Evolutionary conservation across 2,329 filamentous ascomycete species (phyloP).

Genomic region (Fusarium bulbicola): DNA sequence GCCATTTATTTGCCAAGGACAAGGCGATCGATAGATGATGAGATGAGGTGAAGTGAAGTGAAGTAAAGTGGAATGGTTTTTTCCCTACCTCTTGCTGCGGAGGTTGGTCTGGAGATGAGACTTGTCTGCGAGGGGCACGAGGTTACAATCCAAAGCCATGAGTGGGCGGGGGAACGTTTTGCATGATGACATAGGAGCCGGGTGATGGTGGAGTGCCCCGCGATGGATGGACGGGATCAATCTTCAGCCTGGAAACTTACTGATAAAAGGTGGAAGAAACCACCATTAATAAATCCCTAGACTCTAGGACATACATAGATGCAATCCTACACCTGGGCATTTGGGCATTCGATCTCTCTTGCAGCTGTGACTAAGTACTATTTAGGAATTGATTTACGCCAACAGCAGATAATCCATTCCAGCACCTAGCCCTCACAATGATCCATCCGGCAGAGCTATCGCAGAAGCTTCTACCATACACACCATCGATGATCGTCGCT

Average conservation of each 20-base stretch:
- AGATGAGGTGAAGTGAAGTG: background rate
- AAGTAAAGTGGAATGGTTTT: slow-evolving; percentile 30
- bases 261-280: background rate
- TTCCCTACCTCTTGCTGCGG: background rate
- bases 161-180: slow-evolving; percentile 27
- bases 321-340: background rate
- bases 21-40: slow-evolving; percentile 20
- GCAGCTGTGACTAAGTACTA: background rate
- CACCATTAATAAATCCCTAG: background rate
- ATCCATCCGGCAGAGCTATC: slow-evolving; percentile 12
- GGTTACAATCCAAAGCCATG: slow-evolving; percentile 22
- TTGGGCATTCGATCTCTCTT: background rate
- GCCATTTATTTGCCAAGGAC: slow-evolving; percentile 22
- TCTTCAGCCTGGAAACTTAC: background rate
- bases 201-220: slow-evolving; percentile 32
- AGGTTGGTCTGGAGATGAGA: slow-evolving; percentile 33
- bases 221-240: slow-evolving; percentile 1
- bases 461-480: background rate
- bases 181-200: slow-evolving; percentile 35
- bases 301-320: background rate
- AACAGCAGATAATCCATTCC: slow-evolving; percentile 8
- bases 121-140: slow-evolving; percentile 31
- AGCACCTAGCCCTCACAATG: background rate
- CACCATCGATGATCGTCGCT: background rate
- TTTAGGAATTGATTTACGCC: slow-evolving; percentile 3